Conservation (phyloP, 805 yeast species). For the Yamadazyma laniorum region DNA sequence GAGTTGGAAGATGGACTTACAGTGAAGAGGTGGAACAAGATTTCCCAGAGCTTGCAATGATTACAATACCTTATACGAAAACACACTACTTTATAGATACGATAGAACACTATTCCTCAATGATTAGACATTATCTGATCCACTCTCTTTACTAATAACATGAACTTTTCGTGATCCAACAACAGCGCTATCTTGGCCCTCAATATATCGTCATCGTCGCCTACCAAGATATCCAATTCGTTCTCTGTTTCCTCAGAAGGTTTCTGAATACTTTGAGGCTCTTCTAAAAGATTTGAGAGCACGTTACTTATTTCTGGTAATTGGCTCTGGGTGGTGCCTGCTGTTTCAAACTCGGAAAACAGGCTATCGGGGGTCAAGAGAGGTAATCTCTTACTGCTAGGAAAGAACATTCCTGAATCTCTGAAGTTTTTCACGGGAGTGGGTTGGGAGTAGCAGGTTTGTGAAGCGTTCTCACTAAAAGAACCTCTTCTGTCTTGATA, state of each 20-base stretch:
- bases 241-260: no score
- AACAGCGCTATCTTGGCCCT: not conserved
- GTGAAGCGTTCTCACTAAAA: not conserved
- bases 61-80: no score
- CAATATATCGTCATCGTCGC: slow-evolving; percentile 2
- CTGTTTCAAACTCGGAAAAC: not conserved
- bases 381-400: no score
- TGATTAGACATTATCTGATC: slow-evolving; percentile 14
- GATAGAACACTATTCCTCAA: no score
- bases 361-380: slow-evolving; percentile 3
- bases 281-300: no score
- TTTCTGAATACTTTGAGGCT: no score
- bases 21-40: slow-evolving; percentile 55
- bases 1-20: slow-evolving; percentile 56
- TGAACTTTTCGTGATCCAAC: slow-evolving; percentile 8
- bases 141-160: slow-evolving; percentile 16
- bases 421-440: not conserved
- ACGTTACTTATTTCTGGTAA: no score
- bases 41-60: slow-evolving; percentile 4
- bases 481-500: no score
- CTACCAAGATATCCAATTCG: no score
- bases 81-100: no score
- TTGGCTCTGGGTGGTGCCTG: no score
- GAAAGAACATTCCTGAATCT: not conserved
- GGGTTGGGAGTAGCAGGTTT: slow-evolving; percentile 1